phyloP scores from a whole-genome alignment of 805 yeast species.

The Pichia deserticola region DNA sequence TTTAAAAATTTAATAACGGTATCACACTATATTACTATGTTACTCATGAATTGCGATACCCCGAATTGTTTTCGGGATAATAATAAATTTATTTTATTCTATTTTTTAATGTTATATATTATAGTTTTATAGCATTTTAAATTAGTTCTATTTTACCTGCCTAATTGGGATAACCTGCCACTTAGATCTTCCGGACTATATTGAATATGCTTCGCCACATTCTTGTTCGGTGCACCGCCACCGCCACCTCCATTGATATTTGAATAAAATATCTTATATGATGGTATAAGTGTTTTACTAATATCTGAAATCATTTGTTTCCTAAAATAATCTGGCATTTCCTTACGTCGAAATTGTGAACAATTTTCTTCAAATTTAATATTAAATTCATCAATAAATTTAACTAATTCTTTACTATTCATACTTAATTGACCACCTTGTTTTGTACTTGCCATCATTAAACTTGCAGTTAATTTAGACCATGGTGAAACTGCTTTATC shows the following conservation, averaged over 20 bases:
- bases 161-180: not conserved
- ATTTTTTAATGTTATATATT: too few relatives aligned
- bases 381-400: conserved; percentile 54
- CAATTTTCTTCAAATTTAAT: conserved; percentile 74
- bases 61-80: too few relatives aligned
- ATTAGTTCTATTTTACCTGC: not conserved
- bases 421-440: conserved; percentile 34
- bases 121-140: too few relatives aligned
- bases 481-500: conserved; percentile 69
- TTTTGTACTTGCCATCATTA: conserved; percentile 75
- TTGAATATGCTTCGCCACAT: conserved; percentile 1
- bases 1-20: too few relatives aligned
- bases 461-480: conserved; percentile 68
- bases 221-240: not conserved
- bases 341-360: conserved; percentile 49
- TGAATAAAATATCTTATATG: conserved; percentile 55
- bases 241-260: not conserved
- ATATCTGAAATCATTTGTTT: conserved; percentile 63
- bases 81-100: too few relatives aligned
- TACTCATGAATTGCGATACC: too few relatives aligned
- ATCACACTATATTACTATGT: too few relatives aligned
- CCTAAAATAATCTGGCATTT: conserved; percentile 36
- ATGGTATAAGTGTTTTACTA: conserved; percentile 63
- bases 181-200: not conserved
- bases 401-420: conserved; percentile 80